Percentiles rank a stretch among this genome's conserved stretches.
Evolutionary conservation across 164 flowering plant species (phyloP).

Genomic region (Taxillus chinensis): DNA sequence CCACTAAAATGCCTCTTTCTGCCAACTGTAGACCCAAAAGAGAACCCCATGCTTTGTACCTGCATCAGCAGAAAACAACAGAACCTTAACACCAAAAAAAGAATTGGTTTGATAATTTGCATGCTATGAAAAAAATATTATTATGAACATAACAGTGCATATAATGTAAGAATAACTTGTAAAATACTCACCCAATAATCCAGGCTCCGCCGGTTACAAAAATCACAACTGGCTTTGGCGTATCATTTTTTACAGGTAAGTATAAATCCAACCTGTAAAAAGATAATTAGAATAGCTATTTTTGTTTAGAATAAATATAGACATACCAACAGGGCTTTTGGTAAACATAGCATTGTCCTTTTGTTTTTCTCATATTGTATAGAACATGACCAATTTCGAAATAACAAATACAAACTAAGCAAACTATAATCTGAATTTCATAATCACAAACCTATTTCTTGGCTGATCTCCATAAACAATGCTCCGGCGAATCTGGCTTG

Average conservation of each 20-base stretch:
- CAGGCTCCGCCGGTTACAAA: slow-evolving; percentile 6
- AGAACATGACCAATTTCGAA: not conserved
- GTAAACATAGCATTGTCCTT: too few species aligned
- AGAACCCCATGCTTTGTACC: slow-evolving; percentile 98
- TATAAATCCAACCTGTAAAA: slow-evolving; percentile 3
- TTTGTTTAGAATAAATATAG: too few species aligned
- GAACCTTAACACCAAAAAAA: not conserved
- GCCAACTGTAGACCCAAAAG: slow-evolving; percentile 75
- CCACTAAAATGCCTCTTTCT: slow-evolving; percentile 82
- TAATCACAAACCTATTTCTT: slow-evolving; percentile 2
- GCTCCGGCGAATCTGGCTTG: not conserved
- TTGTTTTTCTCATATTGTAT: too few species aligned
- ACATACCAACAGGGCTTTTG: too few species aligned
- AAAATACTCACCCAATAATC: slow-evolving; percentile 5
- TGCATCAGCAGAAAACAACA: slow-evolving; percentile 21
- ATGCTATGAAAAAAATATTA: not conserved
- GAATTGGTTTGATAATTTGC: not conserved
- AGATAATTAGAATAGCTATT: not conserved
- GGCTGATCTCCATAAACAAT: slow-evolving; percentile 6
- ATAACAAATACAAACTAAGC: not conserved
- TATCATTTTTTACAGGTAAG: not conserved
- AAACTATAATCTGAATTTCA: not conserved
- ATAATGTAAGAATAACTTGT: not conserved
- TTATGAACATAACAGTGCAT: not conserved
- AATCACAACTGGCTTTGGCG: slow-evolving; percentile 1